Evolutionary conservation across 2,329 filamentous ascomycete genomes (phyloP), one percentile per base, ranked within the genome.

Genomic region (Lachnellula occidentalis): DNA sequence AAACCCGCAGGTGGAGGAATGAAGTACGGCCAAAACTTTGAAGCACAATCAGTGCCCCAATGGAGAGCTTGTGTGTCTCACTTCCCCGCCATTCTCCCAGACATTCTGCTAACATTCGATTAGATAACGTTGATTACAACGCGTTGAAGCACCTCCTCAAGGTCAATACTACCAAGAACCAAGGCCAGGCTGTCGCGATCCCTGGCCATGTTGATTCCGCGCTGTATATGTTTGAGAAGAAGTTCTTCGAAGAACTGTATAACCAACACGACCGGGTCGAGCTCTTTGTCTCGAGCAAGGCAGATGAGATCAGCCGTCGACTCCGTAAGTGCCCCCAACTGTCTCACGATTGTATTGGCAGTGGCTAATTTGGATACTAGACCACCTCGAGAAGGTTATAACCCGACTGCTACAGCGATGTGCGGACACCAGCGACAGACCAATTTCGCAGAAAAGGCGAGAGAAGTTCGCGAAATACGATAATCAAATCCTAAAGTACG

Each of bases 121-220:
- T 69, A 90, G 86, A 92, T 70, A 94, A 95, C 71, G 83, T 95
- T 71, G 90, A 94, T 71, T 95, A 95, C 76, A 90, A 92, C 70
- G 87, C 88, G 48, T 80, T 95, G 60, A 95, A 95, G 72, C 80
- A 88, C 69, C 79, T 89, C 66, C 92, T 95, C 76, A 94, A 92
- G 70, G 80, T 80, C 57, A 82, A 90, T 67, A 95, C 90, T 1
- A 86, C 85, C 12, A 81, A 79, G 45, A 82, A 86, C 70, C 82
- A 87, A 64, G 86, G 84, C 48, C 78, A 76, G 62, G 86, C 87
- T 45, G 82, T 91, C 53, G 78, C 85, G 19, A 92, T 94, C 52
- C 89, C 89, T 1, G 88, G 88, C 15, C 82, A 87, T 52, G 77
- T 77, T 61, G 83, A 86, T 67, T 71, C 75, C 8, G 71, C 76